Conservation (phyloP, 352 stramenopile species). For the Phytopythium sindhum region DNA sequence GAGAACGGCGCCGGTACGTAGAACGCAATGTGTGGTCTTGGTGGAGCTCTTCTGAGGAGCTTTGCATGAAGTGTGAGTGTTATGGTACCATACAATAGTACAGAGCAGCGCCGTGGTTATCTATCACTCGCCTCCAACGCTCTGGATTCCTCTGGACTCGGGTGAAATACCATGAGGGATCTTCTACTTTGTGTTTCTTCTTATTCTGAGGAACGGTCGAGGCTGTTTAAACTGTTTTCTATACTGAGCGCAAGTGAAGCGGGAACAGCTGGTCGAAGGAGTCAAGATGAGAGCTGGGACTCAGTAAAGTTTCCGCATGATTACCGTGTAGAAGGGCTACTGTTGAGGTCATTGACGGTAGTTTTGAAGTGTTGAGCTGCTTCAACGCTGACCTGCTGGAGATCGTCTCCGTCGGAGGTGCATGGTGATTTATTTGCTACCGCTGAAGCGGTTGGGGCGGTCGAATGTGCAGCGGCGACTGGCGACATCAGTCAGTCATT, state of each 20-base stretch:
- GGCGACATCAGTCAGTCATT: neutral
- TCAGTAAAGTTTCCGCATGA: neutral
- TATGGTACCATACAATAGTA: no score
- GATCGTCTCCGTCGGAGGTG: no score
- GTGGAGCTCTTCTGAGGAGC: neutral
- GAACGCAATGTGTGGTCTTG: slow-evolving; percentile 1
- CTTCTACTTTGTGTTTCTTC: neutral
- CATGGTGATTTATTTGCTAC: no score
- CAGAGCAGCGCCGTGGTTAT: no score
- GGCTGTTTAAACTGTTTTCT: neutral
- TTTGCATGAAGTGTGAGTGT: no score
- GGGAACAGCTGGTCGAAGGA: no score
- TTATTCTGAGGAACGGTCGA: neutral
- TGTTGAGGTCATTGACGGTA: neutral
- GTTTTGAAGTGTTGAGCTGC: neutral
- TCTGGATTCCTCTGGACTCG: slow-evolving; percentile 2
- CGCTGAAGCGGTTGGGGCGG: no score
- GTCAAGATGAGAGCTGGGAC: neutral
- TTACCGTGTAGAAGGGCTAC: neutral
- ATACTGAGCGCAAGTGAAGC: neutral
- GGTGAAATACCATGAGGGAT: neutral
- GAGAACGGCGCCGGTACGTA: neutral
- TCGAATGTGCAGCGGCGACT: neutral
- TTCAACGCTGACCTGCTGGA: no score
- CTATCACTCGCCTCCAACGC: neutral